A percentile compares a stretch with the other conserved stretches of the same genome.
Conservation (phyloP, 2,329 filamentous ascomycete genomes). For the Dactylellina leptospora region DNA sequence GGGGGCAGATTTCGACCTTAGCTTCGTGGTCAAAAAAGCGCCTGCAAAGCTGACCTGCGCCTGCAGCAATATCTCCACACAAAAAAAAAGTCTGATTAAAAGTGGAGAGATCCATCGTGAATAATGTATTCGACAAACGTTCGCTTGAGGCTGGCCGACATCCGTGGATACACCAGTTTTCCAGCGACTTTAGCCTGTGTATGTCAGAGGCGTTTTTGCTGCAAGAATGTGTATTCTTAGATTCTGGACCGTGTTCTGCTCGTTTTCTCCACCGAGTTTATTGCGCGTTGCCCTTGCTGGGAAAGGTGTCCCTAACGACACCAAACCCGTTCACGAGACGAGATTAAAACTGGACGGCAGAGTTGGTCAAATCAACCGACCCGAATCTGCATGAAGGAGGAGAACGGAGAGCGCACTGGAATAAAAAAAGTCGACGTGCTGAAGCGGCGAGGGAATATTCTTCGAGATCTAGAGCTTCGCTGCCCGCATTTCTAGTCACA, state of each 20-base stretch:
- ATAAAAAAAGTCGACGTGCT: constrained; percentile 30
- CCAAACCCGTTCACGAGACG: no score
- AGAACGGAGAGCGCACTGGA: no score
- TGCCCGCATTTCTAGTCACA: no score
- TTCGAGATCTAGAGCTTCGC: constrained; percentile 30
- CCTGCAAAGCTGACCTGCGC: background rate
- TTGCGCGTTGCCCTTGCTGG: constrained; percentile 48
- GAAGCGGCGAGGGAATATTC: constrained; percentile 19
- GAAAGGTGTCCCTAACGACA: constrained; percentile 12
- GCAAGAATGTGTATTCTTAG: constrained; percentile 45
- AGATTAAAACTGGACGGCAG: background rate
- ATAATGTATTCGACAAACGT: constrained; percentile 28
- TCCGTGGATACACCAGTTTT: constrained; percentile 42
- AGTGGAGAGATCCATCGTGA: constrained; percentile 21
- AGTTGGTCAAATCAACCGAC: constrained; percentile 50
- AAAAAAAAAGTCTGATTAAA: background rate
- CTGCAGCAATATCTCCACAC: background rate
- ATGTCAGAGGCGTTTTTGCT: constrained; percentile 20
- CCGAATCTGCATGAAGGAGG: constrained; percentile 45
- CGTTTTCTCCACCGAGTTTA: constrained; percentile 18
- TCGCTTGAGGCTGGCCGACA: constrained; percentile 49
- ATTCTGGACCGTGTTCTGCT: background rate
- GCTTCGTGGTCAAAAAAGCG: background rate
- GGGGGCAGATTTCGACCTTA: background rate
- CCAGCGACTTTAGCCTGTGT: constrained; percentile 34